Evolutionary conservation across 164 flowering plant genomes (phyloP), one percentile per base, ranked within the genome.

Genomic region (Stephania yunnanensis): DNA sequence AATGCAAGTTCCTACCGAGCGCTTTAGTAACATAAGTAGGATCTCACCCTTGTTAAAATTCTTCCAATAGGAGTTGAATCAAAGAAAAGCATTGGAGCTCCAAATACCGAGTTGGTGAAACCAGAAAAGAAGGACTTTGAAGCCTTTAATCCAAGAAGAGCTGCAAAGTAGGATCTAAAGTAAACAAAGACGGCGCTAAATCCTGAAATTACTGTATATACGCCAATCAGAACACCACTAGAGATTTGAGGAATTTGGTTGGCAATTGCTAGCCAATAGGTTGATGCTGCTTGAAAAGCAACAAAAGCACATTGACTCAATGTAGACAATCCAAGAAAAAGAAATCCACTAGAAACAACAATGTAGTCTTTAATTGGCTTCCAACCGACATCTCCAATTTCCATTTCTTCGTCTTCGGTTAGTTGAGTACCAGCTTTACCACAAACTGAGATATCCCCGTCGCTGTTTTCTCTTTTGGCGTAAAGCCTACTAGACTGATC

Each of bases 41-140:
- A 17, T 72, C 88, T 83, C 84, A 94, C 98, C 74, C 97, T 81
- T 10, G 95, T 92, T 66, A 95, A 78, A 69, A 95, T 90, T 77
- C 97, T 81, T 44, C 99, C 97, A 17, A 93, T 82, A 0, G 97
- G 97, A 7, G 99, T 95, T 22, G 97, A 90, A 74, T 95, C 97
- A 36, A 91, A 92, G 85, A 93, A 93, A 46, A 85, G 80, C 97
- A 95, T 91, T 10, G 99, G 99, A 80, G 99, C 97, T 69, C 82
- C 86, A 71, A 95, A 95, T n/a, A 95, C 80, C 6, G 97, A 81
- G 65, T 83, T 71, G 46, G 80, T 86, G 75, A 95, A 89, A 50
- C 85, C 82, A 9, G 86, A 82, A 81, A 93, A 95, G 80, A 95
- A 89, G 53, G 89, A 79, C 80, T 85, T 82, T 10, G 97, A 93